Evolutionary conservation across 2,329 filamentous ascomycete species (phyloP).

Genomic region (Pyricularia sp.): DNA sequence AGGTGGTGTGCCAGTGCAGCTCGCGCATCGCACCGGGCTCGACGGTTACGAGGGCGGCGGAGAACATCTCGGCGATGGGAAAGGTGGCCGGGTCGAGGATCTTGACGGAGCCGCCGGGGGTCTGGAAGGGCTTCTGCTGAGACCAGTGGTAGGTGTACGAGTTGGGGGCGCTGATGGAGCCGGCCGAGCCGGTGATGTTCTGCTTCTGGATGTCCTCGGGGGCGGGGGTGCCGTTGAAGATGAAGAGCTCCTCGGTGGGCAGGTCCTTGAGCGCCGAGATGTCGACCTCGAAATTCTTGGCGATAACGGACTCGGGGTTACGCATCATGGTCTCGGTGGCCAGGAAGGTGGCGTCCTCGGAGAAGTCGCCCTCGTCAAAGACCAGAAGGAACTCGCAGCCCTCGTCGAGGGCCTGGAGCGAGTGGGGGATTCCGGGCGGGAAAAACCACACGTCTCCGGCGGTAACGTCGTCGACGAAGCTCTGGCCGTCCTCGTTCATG

Average conservation of each 20-base stretch:
- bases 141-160: slow-evolving; percentile 43
- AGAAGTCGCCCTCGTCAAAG: slow-evolving; percentile 49
- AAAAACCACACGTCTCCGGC: slow-evolving; percentile 47
- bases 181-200: slow-evolving; percentile 35
- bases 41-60: slow-evolving; percentile 46
- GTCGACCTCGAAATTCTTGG: slow-evolving; percentile 43
- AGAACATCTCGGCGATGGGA: slow-evolving; percentile 44
- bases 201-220: slow-evolving; percentile 34
- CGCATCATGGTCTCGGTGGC: slow-evolving; percentile 42
- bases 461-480: slow-evolving; percentile 36
- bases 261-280: slow-evolving; percentile 36
- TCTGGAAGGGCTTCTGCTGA: slow-evolving; percentile 36
- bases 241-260: slow-evolving; percentile 37
- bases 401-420: slow-evolving; percentile 43
- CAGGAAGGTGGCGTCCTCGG: slow-evolving; percentile 50
- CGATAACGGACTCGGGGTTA: slow-evolving; percentile 41
- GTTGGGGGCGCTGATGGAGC: slow-evolving; percentile 24
- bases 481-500: slow-evolving; percentile 40
- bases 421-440: slow-evolving; percentile 38
- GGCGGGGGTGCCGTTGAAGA: slow-evolving; percentile 41
- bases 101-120: slow-evolving; percentile 49
- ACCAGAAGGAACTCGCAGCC: slow-evolving; percentile 51
- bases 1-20: slow-evolving; percentile 53
- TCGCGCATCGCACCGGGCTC: slow-evolving; percentile 56
- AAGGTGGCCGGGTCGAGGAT: slow-evolving; percentile 48